phyloP scores from a whole-genome alignment of 164 flowering plant species.

The Stephania japonica region DNA sequence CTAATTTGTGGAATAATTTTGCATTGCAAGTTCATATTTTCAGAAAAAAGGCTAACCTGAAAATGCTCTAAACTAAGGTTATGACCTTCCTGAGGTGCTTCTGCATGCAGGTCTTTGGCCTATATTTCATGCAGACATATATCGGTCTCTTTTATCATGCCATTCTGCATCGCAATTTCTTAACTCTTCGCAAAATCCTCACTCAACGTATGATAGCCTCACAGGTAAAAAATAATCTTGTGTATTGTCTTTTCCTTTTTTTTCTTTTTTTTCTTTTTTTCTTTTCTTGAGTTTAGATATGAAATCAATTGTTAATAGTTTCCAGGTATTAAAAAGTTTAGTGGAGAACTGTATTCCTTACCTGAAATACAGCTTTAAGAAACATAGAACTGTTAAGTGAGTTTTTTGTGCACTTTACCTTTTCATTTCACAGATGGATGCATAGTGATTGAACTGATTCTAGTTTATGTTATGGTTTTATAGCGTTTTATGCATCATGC shows the following conservation, averaged over 20 bases:
- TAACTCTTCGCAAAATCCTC: constrained; percentile 73
- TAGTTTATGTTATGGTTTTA: too few relatives aligned
- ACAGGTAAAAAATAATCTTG: constrained; percentile 39
- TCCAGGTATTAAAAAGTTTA: constrained; percentile 74
- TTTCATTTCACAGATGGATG: neutral
- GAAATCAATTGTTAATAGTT: neutral
- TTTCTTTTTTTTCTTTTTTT: too few relatives aligned
- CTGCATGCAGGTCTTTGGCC: constrained; percentile 82
- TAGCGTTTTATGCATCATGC: constrained; percentile 18
- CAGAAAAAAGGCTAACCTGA: too few relatives aligned
- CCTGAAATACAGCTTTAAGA: constrained; percentile 75
- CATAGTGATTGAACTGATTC: neutral
- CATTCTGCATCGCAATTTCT: constrained; percentile 66
- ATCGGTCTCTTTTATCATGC: constrained; percentile 90
- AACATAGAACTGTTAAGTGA: constrained; percentile 66
- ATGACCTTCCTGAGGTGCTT: neutral
- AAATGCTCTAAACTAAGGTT: too few relatives aligned
- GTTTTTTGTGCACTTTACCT: constrained; percentile 13
- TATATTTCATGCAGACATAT: constrained; percentile 93
- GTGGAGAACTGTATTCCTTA: constrained; percentile 76
- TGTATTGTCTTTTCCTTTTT: neutral
- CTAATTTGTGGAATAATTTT: too few relatives aligned
- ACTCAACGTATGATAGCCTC: constrained; percentile 78
- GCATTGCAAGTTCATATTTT: too few relatives aligned
- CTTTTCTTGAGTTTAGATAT: too few relatives aligned